These are phyloP conservation scores for Heimioporus sp. DNA, from an alignment of 768 basidiomycete species.

Conservation along the genomic window DNA sequence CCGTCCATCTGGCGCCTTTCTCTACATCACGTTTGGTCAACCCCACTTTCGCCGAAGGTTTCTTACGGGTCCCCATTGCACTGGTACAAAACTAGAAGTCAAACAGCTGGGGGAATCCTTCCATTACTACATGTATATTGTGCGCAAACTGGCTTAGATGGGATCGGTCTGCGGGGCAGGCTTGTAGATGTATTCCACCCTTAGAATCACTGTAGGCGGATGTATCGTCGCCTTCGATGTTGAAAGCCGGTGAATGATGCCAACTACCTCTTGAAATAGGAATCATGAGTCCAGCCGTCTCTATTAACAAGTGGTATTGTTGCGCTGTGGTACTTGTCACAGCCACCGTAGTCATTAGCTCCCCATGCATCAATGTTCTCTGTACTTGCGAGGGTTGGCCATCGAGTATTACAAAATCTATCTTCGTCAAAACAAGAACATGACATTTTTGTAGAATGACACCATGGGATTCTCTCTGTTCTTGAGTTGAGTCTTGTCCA, in stretches of 20 bases:
- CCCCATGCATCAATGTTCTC: too few relatives aligned
- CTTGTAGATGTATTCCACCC: too few relatives aligned
- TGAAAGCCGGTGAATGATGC: too few relatives aligned
- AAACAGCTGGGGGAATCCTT: slow-evolving; percentile 75
- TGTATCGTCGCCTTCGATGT: too few relatives aligned
- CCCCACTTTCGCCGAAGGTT: slow-evolving; percentile 82
- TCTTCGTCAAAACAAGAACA: slow-evolving; percentile 72
- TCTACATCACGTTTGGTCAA: slow-evolving; percentile 87
- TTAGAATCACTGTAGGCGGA: too few relatives aligned
- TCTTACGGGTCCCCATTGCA: slow-evolving; percentile 42
- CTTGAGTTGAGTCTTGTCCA: slow-evolving; percentile 63
- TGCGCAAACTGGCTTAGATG: slow-evolving; percentile 37
- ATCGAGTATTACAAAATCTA: not conserved
- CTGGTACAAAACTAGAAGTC: slow-evolving; percentile 61
- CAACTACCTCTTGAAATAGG: too few relatives aligned
- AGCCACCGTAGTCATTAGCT: too few relatives aligned
- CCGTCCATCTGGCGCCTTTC: slow-evolving; percentile 55
- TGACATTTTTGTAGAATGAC: slow-evolving; percentile 91
- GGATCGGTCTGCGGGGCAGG: not conserved
- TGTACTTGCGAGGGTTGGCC: too few relatives aligned
- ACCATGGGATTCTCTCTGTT: slow-evolving; percentile 90
- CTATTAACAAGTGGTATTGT: too few relatives aligned
- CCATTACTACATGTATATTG: slow-evolving; percentile 79
- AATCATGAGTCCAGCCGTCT: too few relatives aligned
- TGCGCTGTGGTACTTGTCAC: too few relatives aligned